Conservation (phyloP, 345 rosid genomes). For the Salix brachista region DNA sequence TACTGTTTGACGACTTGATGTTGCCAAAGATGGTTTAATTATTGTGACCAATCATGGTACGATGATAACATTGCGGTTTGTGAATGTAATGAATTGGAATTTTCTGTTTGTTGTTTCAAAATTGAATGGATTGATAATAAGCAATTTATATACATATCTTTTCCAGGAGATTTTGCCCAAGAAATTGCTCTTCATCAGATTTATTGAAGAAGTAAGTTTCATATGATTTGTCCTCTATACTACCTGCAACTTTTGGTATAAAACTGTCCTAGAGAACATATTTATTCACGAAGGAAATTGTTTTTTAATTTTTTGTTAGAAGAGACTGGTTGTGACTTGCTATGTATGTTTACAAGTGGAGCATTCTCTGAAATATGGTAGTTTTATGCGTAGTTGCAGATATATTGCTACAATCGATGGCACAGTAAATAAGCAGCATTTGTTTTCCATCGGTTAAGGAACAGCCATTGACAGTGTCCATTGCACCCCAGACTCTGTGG, state of each 20-base stretch:
- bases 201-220: constrained; percentile 74
- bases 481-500: constrained; percentile 87
- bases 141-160: neutral
- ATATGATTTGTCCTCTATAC: neutral
- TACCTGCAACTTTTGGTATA: neutral
- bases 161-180: constrained; percentile 87
- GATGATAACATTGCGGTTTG: neutral
- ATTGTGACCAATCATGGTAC: constrained; percentile 90
- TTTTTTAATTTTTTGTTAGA: neutral
- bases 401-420: constrained; percentile 77
- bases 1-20: constrained; percentile 96
- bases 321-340: neutral
- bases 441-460: constrained; percentile 67
- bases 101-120: neutral
- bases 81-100: neutral
- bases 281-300: neutral
- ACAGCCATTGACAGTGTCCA: constrained; percentile 68
- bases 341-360: neutral
- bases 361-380: neutral
- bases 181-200: constrained; percentile 73
- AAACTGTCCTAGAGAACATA: neutral
- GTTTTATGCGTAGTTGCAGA: constrained; percentile 34
- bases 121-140: constrained; percentile 3
- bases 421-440: constrained; percentile 58
- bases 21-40: constrained; percentile 84